phyloP scores from a whole-genome alignment of 164 flowering plant genomes.

The Nelumbo lutea region DNA sequence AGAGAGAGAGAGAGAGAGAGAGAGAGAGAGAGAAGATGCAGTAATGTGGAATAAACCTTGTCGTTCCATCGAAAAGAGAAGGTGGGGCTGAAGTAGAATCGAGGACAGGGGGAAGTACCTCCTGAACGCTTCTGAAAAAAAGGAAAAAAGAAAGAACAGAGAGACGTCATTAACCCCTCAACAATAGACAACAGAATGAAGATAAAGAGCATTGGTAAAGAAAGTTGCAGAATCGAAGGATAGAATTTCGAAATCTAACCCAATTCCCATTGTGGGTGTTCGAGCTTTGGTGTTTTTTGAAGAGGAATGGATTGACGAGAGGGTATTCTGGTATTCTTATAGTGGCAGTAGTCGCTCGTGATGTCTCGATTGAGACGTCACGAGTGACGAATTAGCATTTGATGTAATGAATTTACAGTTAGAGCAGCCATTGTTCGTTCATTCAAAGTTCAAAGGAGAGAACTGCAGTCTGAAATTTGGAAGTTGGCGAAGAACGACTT shows the following conservation, averaged over 20 bases:
- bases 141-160: not conserved
- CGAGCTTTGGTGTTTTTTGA: constrained; percentile 1
- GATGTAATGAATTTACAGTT: too few relatives aligned
- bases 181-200: not conserved
- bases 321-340: too few relatives aligned
- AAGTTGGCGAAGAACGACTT: too few relatives aligned
- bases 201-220: not conserved
- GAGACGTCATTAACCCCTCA: not conserved
- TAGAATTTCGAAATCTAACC: not conserved
- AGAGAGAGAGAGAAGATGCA: not conserved
- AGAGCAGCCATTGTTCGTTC: too few relatives aligned
- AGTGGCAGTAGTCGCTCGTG: too few relatives aligned
- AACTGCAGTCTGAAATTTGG: too few relatives aligned
- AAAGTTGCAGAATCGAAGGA: not conserved
- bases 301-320: not conserved
- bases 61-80: constrained; percentile 55
- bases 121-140: constrained; percentile 25
- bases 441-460: too few relatives aligned
- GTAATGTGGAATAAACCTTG: constrained; percentile 31
- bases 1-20: constrained; percentile 2
- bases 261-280: constrained; percentile 8
- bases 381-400: too few relatives aligned
- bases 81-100: constrained; percentile 59
- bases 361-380: too few relatives aligned
- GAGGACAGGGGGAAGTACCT: constrained; percentile 48